A percentile compares a stretch with the other conserved stretches of the same genome.
Evolutionary conservation across 2,329 filamentous ascomycete species (phyloP).

Genomic region (Stachybotrys elegans): DNA sequence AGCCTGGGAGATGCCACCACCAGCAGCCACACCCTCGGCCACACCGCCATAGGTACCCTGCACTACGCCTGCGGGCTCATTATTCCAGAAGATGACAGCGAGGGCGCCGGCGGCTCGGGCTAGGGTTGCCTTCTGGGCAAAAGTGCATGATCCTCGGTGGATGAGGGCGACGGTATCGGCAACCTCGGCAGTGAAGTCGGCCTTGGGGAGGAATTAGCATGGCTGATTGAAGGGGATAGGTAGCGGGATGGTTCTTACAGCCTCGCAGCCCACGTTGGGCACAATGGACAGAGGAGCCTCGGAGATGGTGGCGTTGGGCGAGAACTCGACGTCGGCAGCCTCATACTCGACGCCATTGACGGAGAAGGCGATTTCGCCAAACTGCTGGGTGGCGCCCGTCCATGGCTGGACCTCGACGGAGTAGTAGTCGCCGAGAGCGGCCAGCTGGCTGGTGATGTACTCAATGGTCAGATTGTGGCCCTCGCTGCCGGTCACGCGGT

Average conservation of each 20-base stretch:
- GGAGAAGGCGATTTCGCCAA: constrained; percentile 11
- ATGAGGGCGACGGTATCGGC: constrained; percentile 50
- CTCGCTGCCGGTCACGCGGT: constrained; percentile 26
- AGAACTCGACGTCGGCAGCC: constrained; percentile 21
- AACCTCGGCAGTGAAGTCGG: constrained; percentile 44
- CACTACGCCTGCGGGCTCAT: constrained; percentile 34
- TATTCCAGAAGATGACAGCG: constrained; percentile 55
- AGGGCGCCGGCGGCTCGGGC: constrained; percentile 49
- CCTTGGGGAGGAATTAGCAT: neutral
- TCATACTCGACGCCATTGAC: constrained; percentile 14
- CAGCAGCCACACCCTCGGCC: constrained; percentile 36
- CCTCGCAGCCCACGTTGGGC: constrained; percentile 44
- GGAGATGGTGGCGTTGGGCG: constrained; percentile 30
- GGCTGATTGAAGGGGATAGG: neutral
- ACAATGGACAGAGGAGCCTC: constrained; percentile 37
- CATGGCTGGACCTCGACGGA: constrained; percentile 23
- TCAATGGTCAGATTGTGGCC: constrained; percentile 28
- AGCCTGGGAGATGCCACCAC: constrained; percentile 41
- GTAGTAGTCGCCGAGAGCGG: constrained; percentile 26
- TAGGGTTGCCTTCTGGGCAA: constrained; percentile 48
- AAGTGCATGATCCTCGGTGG: constrained; percentile 49
- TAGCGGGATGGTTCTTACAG: constrained; percentile 11
- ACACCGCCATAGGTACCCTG: constrained; percentile 48
- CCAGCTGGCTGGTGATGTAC: constrained; percentile 28
- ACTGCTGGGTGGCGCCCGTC: constrained; percentile 18